Conservation (phyloP, 208 protist genomes). For the Naegleria gruberi region DNA sequence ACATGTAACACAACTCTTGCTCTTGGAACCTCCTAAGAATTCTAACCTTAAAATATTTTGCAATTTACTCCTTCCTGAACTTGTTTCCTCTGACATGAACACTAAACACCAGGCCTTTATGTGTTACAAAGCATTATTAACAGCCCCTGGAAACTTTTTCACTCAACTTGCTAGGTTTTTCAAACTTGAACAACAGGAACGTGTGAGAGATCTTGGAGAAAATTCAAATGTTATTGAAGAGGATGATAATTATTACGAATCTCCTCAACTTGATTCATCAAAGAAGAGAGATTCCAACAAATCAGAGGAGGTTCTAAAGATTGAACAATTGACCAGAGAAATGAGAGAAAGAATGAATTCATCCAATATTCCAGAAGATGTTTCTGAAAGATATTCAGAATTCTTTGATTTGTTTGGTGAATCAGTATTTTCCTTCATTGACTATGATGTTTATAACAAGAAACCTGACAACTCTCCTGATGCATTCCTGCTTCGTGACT, state of each 20-base stretch:
- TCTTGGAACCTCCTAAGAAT: conserved; percentile 5
- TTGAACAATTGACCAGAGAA: background rate
- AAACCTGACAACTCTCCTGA: background rate
- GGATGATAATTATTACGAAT: background rate
- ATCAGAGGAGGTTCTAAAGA: background rate
- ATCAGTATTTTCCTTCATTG: background rate
- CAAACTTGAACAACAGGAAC: background rate
- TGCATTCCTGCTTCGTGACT: background rate
- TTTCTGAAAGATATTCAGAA: background rate
- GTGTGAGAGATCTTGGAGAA: background rate
- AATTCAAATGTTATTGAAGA: background rate
- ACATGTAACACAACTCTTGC: background rate
- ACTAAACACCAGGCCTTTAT: background rate
- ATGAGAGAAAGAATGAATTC: conserved; percentile 8
- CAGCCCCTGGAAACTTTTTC: background rate
- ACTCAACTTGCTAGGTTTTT: background rate
- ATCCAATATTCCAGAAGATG: background rate
- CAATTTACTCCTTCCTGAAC: background rate
- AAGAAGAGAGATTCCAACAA: background rate
- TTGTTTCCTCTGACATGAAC: background rate
- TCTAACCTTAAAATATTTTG: background rate
- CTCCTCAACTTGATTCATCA: background rate
- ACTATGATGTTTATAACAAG: background rate
- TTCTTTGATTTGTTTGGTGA: background rate
- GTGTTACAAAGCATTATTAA: background rate